Base-by-base conservation (phyloP, 331 rosid genomes). In the Malus hybrid region DNA sequence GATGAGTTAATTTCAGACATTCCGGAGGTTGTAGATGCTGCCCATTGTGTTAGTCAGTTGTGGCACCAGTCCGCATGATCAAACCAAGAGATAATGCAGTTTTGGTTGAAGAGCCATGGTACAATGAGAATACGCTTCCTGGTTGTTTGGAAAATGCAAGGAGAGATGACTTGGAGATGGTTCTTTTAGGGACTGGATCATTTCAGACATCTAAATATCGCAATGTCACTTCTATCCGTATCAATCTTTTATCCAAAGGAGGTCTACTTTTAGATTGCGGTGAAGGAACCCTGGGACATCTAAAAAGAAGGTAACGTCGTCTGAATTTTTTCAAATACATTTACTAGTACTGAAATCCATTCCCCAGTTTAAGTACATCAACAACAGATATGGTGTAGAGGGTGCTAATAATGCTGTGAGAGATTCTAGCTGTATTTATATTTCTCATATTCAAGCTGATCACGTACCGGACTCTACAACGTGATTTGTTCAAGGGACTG, bases 161-260 rank as follows among this genome's bases (percentile, higher is more conserved):
- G 80, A 90, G 93, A 81, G 97, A 94, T 77, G 97, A 92, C 87
- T 75, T 94, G 88, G 99, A 94, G 92, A 86, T 92, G 46, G 91
- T 94, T 77, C 95, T 94, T 85, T 90, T 92, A 29, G 99, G 99
- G 66, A 94, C 99, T 46, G 97, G 96, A 54, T 94, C 99, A 7
- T 94, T 96, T 72, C 99, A 94, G 83, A 96, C 99, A 69, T 94
- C 96, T 55, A 94, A 94, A 83, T 94, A 94, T 79, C 88, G 97
- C 61, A 94, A 94, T 80, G 99, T 92, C 72, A 91, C 86, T 79
- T 87, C 99, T 31, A 85, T 92, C 79, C 86, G 90, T 77, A 80
- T 94, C 66, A 90, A 94, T 79, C 96, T 94, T 80, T 94, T 94
- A 44, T 79, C 88, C 5, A 90, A 83, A 71, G 96, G 97, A 76